These are phyloP conservation scores for Tricharina praecox DNA, from an alignment of 495 filamentous ascomycete species.

Conservation along the genomic window DNA sequence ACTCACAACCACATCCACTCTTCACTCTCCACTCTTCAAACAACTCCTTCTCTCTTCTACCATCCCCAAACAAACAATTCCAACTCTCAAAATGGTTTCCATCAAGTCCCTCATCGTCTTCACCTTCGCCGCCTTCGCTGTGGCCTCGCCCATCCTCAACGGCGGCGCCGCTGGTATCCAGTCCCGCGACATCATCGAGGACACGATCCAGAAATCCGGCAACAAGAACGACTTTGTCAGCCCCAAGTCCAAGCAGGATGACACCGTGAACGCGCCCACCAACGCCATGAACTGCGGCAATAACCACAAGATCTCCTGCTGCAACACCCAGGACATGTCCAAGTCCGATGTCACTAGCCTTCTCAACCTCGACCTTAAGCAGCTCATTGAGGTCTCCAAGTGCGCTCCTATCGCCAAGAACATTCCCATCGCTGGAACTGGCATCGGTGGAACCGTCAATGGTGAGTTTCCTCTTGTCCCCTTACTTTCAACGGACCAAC, in stretches of 20 bases:
- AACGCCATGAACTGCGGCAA: too few species aligned
- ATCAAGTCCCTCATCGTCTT: neutral
- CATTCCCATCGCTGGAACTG: too few species aligned
- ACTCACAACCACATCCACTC: neutral
- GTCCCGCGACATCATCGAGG: neutral
- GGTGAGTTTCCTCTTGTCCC: too few species aligned
- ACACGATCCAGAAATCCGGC: neutral
- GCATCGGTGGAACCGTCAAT: neutral
- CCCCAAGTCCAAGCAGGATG: neutral
- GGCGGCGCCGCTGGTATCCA: neutral
- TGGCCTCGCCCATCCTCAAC: neutral
- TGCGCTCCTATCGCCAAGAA: too few species aligned
- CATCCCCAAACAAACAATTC: neutral
- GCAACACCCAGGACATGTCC: neutral
- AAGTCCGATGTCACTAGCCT: too few species aligned
- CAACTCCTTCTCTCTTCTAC: neutral
- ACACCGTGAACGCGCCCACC: too few species aligned
- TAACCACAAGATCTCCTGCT: neutral
- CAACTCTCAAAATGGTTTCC: constrained; percentile 4
- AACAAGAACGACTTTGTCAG: neutral
- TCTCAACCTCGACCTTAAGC: neutral
- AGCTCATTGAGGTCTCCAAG: too few species aligned
- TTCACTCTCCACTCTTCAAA: neutral
- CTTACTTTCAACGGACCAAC: too few species aligned
- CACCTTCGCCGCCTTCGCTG: neutral